Conservation (phyloP, 1,284 basidiomycete genomes). For the Cutaneotrichosporon sp. region DNA sequence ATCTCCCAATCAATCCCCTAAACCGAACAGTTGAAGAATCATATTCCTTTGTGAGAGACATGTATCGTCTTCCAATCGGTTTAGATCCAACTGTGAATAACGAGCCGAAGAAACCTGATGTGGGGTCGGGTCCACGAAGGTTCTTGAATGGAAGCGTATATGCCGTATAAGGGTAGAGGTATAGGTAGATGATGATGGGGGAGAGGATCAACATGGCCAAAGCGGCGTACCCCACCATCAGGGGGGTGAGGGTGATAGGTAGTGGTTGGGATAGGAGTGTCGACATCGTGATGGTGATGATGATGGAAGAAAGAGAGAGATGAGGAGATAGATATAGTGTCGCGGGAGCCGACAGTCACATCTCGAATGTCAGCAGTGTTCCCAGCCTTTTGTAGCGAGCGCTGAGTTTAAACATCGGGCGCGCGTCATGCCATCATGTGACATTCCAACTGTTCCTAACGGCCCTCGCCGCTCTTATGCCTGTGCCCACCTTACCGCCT, state of each 20-base stretch:
- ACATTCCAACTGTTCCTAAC: no score
- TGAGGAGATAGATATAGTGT: background rate
- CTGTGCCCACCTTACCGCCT: no score
- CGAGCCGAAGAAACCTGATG: conserved; percentile 15
- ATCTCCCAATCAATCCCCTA: conserved; percentile 30
- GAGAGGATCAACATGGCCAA: background rate
- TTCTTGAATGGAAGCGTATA: conserved; percentile 17
- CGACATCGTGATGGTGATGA: background rate
- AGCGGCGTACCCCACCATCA: background rate
- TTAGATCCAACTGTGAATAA: background rate
- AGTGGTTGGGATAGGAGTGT: background rate
- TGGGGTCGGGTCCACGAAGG: conserved; percentile 18
- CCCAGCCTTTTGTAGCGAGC: no score
- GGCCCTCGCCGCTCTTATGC: no score
- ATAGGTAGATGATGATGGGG: conserved; percentile 10
- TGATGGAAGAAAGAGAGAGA: background rate
- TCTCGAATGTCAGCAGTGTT: background rate
- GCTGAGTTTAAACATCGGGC: background rate
- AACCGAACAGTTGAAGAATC: conserved; percentile 32
- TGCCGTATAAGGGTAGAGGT: conserved; percentile 15
- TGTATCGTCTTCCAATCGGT: conserved; percentile 14
- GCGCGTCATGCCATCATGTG: no score
- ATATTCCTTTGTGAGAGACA: conserved; percentile 6
- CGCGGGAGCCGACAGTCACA: background rate
- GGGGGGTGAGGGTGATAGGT: background rate